These are phyloP conservation scores for Cytospora paraplurivora DNA, from an alignment of 2,329 filamentous ascomycete genomes.

Conservation along the genomic window DNA sequence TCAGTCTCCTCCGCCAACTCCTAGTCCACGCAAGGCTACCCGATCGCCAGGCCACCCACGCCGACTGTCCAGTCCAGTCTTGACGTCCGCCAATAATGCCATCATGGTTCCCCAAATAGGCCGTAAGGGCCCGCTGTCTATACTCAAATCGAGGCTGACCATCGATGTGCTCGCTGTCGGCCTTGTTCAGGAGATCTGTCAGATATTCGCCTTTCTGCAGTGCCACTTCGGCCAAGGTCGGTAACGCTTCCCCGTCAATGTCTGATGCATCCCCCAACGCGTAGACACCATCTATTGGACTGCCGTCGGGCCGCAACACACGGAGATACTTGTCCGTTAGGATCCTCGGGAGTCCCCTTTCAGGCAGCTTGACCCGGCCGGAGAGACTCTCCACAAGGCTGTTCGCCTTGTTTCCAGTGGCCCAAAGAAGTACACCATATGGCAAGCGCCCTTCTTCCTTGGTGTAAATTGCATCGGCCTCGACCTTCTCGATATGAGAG, in stretches of 20 bases:
- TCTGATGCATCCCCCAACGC: constrained; percentile 43
- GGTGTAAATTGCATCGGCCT: constrained; percentile 36
- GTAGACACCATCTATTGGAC: constrained; percentile 35
- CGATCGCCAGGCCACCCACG: constrained; percentile 48
- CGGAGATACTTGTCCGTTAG: constrained; percentile 31
- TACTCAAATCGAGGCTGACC: constrained; percentile 39
- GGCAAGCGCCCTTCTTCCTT: constrained; percentile 44
- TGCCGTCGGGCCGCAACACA: constrained; percentile 35
- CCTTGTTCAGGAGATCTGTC: constrained; percentile 29
- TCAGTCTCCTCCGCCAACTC: constrained; percentile 37
- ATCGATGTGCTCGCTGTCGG: background rate
- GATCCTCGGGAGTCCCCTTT: constrained; percentile 29
- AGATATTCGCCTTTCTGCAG: constrained; percentile 43
- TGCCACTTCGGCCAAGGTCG: constrained; percentile 42
- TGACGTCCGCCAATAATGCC: constrained; percentile 43
- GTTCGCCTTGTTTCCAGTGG: constrained; percentile 32
- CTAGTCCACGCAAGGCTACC: constrained; percentile 41
- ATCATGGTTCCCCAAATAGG: constrained; percentile 46
- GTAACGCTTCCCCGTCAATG: constrained; percentile 40
- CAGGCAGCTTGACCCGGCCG: constrained; percentile 32
- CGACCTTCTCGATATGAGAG: constrained; percentile 31
- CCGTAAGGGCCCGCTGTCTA: constrained; percentile 41
- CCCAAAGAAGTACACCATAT: constrained; percentile 39
- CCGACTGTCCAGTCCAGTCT: constrained; percentile 44
- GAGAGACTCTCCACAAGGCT: constrained; percentile 31